A percentile compares a stretch with the other conserved stretches of the same genome.
phyloP scores from a whole-genome alignment of 2,329 filamentous ascomycete genomes.

The Fusarium hostae region DNA sequence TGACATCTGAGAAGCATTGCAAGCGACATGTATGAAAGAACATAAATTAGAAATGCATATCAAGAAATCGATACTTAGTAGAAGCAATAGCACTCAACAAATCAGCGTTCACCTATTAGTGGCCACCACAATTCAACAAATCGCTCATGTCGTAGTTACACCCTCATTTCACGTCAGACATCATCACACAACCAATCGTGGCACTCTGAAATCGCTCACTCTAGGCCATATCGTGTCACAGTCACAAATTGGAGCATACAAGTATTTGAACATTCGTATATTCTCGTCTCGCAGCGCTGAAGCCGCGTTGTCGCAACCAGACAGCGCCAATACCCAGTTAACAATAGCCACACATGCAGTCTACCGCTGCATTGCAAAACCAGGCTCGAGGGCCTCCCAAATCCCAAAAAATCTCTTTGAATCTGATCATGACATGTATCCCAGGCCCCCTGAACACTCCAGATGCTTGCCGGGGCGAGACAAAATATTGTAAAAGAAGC shows the following conservation, averaged over 20 bases:
- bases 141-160: background rate
- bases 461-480: slow-evolving; percentile 47
- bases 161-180: background rate
- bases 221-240: background rate
- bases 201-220: background rate
- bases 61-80: background rate
- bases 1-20: background rate
- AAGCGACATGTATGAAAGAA: background rate
- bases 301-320: slow-evolving; percentile 48
- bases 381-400: slow-evolving; percentile 49
- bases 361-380: slow-evolving; percentile 50
- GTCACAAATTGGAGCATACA: background rate
- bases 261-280: slow-evolving; percentile 51
- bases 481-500: slow-evolving; percentile 37
- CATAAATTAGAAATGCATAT: background rate
- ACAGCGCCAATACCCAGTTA: slow-evolving; percentile 50
- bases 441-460: slow-evolving; percentile 45
- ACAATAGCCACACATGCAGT: slow-evolving; percentile 48
- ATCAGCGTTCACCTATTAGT: background rate
- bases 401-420: slow-evolving; percentile 48
- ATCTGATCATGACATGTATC: slow-evolving; percentile 49
- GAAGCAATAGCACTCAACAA: background rate
- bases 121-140: background rate
- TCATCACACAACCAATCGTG: background rate
- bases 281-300: slow-evolving; percentile 51